Percentiles rank a stretch among this genome's conserved stretches.
These are phyloP conservation scores for Bolboschoenoplectus hybrid DNA, from an alignment of 202 grass and related monocot genomes.

Conservation along the genomic window DNA sequence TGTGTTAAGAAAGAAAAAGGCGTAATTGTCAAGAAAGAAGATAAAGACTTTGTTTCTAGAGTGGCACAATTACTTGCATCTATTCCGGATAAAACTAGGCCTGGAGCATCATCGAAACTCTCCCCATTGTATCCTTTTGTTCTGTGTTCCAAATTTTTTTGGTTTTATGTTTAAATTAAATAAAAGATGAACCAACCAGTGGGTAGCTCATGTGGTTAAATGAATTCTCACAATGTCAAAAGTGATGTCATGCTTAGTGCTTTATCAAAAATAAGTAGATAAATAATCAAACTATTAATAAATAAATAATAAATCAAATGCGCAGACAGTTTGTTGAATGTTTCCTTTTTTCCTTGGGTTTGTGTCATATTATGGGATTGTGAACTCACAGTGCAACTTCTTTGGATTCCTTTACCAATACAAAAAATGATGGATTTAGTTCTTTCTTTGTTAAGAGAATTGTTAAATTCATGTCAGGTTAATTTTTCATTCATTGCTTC, in stretches of 20 bases:
- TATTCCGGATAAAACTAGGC: constrained; percentile 89
- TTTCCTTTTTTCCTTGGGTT: neutral
- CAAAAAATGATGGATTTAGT: neutral
- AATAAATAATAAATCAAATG: neutral
- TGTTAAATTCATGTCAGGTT: neutral
- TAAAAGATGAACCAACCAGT: neutral
- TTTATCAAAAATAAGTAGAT: neutral
- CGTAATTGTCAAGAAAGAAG: constrained; percentile 47
- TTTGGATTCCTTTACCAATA: constrained; percentile 1
- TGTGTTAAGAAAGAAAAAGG: constrained; percentile 42
- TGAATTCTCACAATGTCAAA: neutral
- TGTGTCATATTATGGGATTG: neutral
- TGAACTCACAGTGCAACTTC: neutral
- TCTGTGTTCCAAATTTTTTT: constrained; percentile 10
- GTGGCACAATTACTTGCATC: constrained; percentile 78
- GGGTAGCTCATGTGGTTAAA: neutral
- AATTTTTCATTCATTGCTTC: neutral
- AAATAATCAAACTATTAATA: constrained; percentile 23
- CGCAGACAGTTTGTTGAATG: neutral
- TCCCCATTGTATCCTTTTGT: constrained; percentile 67
- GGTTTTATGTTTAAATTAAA: constrained; percentile 19
- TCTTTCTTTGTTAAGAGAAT: neutral
- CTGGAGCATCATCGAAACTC: constrained; percentile 55
- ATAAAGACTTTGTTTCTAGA: constrained; percentile 51
- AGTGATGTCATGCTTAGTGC: neutral